Percentiles rank a stretch among this genome's conserved stretches.
phyloP scores from a whole-genome alignment of 73 alveolate genomes.

The Paramecium bursaria region DNA sequence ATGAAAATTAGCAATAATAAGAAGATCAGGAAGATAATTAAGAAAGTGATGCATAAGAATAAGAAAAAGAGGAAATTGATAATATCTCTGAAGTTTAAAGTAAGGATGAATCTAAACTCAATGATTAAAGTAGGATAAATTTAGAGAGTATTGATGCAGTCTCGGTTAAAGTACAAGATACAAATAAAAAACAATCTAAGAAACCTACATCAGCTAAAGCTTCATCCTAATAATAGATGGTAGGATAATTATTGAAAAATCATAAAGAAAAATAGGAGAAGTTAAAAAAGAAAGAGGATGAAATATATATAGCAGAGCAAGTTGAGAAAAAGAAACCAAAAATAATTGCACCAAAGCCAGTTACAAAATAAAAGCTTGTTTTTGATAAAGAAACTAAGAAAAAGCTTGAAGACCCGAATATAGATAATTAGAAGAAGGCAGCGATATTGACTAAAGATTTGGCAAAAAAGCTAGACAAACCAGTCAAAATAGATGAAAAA shows the following conservation, averaged over 20 bases:
- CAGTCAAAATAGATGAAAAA: background rate
- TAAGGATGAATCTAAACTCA: constrained; percentile 1
- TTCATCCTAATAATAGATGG: constrained; percentile 45
- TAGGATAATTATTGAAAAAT: background rate
- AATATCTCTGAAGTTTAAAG: background rate
- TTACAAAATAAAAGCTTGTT: constrained; percentile 22
- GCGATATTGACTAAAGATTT: constrained; percentile 50
- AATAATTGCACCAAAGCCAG: background rate
- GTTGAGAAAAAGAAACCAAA: constrained; percentile 49
- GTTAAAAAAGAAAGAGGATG: constrained; percentile 49
- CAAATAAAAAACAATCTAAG: background rate
- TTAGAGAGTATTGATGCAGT: constrained; percentile 53
- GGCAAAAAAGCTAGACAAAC: constrained; percentile 1
- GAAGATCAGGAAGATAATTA: background rate
- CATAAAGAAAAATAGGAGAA: constrained; percentile 44
- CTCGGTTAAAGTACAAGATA: constrained; percentile 24
- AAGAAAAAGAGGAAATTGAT: background rate
- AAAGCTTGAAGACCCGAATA: constrained; percentile 15
- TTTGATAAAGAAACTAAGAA: constrained; percentile 42
- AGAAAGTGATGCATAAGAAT: background rate
- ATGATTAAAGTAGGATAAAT: background rate
- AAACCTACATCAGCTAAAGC: background rate
- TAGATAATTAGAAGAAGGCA: constrained; percentile 29
- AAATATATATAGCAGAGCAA: constrained; percentile 11
- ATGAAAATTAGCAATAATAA: background rate